These are phyloP conservation scores for Tricholoma sp. DNA, from an alignment of 768 basidiomycete species.

Conservation along the genomic window DNA sequence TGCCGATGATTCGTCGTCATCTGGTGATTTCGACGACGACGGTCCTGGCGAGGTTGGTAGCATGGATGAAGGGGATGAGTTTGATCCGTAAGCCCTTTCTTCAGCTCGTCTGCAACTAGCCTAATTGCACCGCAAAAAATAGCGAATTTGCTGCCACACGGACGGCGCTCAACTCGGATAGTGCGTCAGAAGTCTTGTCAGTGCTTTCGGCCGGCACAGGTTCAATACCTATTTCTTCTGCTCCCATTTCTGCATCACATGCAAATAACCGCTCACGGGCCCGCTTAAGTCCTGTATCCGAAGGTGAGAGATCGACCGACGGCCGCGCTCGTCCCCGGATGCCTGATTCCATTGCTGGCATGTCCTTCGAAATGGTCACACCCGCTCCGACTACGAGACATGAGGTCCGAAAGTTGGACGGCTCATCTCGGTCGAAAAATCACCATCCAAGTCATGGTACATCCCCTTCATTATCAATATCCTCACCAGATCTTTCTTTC, in stretches of 20 bases:
- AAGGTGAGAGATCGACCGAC: slow-evolving; percentile 33
- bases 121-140: slow-evolving; percentile 1
- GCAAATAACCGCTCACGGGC: slow-evolving; percentile 33
- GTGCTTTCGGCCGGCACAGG: slow-evolving; percentile 46
- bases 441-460: slow-evolving; percentile 8
- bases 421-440: slow-evolving; percentile 10
- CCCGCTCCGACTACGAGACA: slow-evolving; percentile 25
- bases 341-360: slow-evolving; percentile 31
- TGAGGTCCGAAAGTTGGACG: slow-evolving; percentile 18
- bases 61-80: slow-evolving; percentile 66
- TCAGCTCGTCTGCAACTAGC: neutral
- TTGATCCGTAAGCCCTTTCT: slow-evolving; percentile 61
- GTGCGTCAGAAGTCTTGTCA: slow-evolving; percentile 59
- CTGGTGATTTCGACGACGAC: slow-evolving; percentile 48
- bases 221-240: slow-evolving; percentile 54
- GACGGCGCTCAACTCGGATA: slow-evolving; percentile 49
- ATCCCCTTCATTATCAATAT: slow-evolving; percentile 14
- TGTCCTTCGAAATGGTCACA: slow-evolving; percentile 53
- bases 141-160: slow-evolving; percentile 70
- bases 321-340: slow-evolving; percentile 8
- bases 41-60: slow-evolving; percentile 39
- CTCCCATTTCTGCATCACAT: slow-evolving; percentile 43
- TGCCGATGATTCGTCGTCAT: slow-evolving; percentile 43
- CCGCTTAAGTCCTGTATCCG: slow-evolving; percentile 61
- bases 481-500: slow-evolving; percentile 38